Conservation (phyloP, 768 basidiomycete genomes). For the Lanmaoa pseudosensibilis region DNA sequence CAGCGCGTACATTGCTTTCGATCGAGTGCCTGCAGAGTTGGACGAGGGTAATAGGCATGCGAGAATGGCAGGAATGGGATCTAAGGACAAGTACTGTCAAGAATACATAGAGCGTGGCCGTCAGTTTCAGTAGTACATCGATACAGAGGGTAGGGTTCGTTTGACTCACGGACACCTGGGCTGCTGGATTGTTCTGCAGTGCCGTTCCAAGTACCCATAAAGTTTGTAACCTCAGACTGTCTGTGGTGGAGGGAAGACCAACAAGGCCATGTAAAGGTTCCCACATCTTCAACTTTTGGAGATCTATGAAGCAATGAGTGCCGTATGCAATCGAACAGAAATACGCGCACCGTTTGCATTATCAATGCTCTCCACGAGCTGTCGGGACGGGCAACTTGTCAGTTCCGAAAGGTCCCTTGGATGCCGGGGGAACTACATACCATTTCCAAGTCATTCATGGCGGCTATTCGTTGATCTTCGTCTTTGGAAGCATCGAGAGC, state of each 20-base stretch:
- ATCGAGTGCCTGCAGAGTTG: conserved; percentile 54
- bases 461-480: conserved; percentile 61
- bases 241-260: conserved; percentile 50
- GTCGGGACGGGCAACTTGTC: background rate
- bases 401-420: background rate
- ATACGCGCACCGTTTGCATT: conserved; percentile 69
- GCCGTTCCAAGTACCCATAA: conserved; percentile 91
- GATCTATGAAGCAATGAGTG: conserved; percentile 46
- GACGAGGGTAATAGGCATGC: conserved; percentile 57
- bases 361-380: conserved; percentile 88
- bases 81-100: conserved; percentile 56
- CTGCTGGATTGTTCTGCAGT: conserved; percentile 84
- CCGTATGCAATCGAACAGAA: background rate
- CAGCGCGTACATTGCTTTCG: conserved; percentile 82
- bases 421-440: conserved; percentile 39
- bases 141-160: background rate
- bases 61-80: conserved; percentile 67
- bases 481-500: conserved; percentile 56
- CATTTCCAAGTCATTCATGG: conserved; percentile 88
- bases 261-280: conserved; percentile 68
- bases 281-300: conserved; percentile 78
- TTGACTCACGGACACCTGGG: conserved; percentile 67
- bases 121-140: conserved; percentile 1
- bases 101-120: background rate
- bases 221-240: conserved; percentile 62